These are phyloP conservation scores for Mycena citricolor DNA, from an alignment of 1,284 basidiomycete species.

Conservation along the genomic window DNA sequence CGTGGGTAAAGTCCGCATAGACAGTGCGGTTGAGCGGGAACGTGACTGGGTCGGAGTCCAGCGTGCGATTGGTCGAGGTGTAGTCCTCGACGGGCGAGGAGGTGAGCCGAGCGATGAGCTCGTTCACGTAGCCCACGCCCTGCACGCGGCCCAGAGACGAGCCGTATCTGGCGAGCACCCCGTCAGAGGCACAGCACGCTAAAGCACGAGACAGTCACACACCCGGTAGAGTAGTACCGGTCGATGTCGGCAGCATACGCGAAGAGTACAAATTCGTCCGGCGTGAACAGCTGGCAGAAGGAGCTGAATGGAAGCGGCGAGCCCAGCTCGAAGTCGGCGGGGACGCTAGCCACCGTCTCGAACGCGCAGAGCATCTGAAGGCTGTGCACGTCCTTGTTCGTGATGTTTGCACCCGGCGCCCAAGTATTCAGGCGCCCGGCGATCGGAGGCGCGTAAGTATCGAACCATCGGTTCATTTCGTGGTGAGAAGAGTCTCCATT, in stretches of 20 bases:
- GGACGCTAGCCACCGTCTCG: slow-evolving; percentile 52
- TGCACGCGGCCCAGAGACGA: slow-evolving; percentile 67
- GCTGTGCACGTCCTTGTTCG: slow-evolving; percentile 53
- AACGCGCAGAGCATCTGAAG: slow-evolving; percentile 79
- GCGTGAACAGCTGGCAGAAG: slow-evolving; percentile 70
- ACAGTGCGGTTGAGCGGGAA: slow-evolving; percentile 72
- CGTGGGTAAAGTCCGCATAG: slow-evolving; percentile 81
- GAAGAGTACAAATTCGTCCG: slow-evolving; percentile 58
- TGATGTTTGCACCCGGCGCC: slow-evolving; percentile 64
- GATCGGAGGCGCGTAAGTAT: slow-evolving; percentile 55
- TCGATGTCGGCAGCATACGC: slow-evolving; percentile 74
- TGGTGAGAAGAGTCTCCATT: slow-evolving; percentile 47
- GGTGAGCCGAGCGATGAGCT: slow-evolving; percentile 79
- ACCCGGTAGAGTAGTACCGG: slow-evolving; percentile 79
- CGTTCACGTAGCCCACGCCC: slow-evolving; percentile 82
- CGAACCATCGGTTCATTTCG: slow-evolving; percentile 54
- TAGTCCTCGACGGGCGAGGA: slow-evolving; percentile 57
- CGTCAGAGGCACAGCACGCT: background rate
- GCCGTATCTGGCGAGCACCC: slow-evolving; percentile 41
- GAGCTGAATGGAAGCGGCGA: slow-evolving; percentile 40
- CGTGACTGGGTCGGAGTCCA: slow-evolving; percentile 61
- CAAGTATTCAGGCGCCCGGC: slow-evolving; percentile 55
- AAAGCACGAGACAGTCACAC: background rate
- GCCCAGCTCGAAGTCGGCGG: slow-evolving; percentile 23
- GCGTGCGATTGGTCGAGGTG: slow-evolving; percentile 79